Base-by-base conservation (phyloP, 441 rosid species). In the Dalechampia spathulata region DNA sequence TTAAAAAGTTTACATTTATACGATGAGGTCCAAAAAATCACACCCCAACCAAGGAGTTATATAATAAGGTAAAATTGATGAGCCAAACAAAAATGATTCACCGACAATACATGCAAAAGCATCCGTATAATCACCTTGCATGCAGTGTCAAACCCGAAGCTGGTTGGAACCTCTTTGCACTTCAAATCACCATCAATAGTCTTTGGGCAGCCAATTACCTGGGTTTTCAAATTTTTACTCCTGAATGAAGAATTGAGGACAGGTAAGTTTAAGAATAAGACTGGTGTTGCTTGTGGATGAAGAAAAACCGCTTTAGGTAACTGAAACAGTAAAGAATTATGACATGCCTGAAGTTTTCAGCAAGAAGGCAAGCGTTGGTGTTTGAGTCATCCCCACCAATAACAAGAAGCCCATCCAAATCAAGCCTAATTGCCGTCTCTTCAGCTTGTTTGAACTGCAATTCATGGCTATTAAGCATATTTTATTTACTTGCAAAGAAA, bases 311-410 rank as follows among this genome's bases (percentile, higher is more conserved):
- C 36, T 44, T 17, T 19, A 36, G 48, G 45, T 16, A n/a, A 52
- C 17, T 11, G 37, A 15, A n/a, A 20, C 50, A 20, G 50, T 15
- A 20, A 54, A 26, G 40, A 41, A 34, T 5, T 5, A 21, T 10
- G 38, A 10, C 38, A 44, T 59, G 79, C 99, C 94, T 83, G 88
- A 94, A 94, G 74, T 90, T 74, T 71, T 90, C 99, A 65, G 98
- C 98, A 62, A 94, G 96, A 56, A 94, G 98, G 76, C 99, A 94
- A 64, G 98, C 98, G 63, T 94, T 94, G 9, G 97, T 94, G 75
- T 94, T 94, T 53, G 99, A 94, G 76, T 94, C 99, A 75, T 94
- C 99, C 62, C 99, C 99, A 65, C 99, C 99, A 50, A 94, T 94
- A 54, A 94, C 98, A 55, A 87, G 68, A 50, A 94, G 82, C 61